Evolutionary conservation across 2,329 filamentous ascomycete species (phyloP).

Genomic region (Fusarium sp.): DNA sequence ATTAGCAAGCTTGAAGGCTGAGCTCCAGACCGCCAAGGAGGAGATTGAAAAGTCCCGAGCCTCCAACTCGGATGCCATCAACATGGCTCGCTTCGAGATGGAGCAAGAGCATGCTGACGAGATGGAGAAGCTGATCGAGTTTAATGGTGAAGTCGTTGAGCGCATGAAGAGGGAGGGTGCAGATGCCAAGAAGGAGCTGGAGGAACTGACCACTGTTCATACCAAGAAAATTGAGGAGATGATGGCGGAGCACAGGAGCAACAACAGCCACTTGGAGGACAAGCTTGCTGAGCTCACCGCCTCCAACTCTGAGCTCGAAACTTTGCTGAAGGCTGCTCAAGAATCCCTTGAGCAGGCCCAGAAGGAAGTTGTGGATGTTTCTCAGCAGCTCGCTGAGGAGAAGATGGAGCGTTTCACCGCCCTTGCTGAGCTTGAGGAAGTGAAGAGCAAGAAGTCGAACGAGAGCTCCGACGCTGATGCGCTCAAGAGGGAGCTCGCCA

Average conservation of each 20-base stretch:
- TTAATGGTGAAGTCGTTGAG: constrained; percentile 55
- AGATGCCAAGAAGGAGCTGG: constrained; percentile 54
- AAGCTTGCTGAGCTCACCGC: constrained; percentile 50
- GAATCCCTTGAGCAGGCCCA: constrained; percentile 56
- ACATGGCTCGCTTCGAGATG: constrained; percentile 56
- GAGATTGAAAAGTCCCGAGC: constrained; percentile 59
- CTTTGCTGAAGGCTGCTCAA: constrained; percentile 52
- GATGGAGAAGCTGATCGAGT: constrained; percentile 57
- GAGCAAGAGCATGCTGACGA: constrained; percentile 57
- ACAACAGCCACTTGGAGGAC: constrained; percentile 48
- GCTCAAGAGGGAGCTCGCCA: constrained; percentile 60
- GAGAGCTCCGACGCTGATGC: constrained; percentile 65
- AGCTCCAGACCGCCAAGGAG: constrained; percentile 38
- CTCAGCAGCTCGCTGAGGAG: constrained; percentile 64
- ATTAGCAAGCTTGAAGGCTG: constrained; percentile 47
- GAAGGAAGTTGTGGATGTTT: constrained; percentile 59
- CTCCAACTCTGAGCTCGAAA: constrained; percentile 50
- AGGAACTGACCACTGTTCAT: constrained; percentile 52
- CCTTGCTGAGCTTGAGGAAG: constrained; percentile 68
- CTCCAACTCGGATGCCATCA: constrained; percentile 56
- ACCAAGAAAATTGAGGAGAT: constrained; percentile 53
- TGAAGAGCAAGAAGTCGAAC: constrained; percentile 60
- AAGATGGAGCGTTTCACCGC: constrained; percentile 69
- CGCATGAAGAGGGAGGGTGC: constrained; percentile 52
- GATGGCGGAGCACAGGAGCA: constrained; percentile 52